phyloP scores from a whole-genome alignment of 1,284 basidiomycete genomes.

The Mycena sp. region DNA sequence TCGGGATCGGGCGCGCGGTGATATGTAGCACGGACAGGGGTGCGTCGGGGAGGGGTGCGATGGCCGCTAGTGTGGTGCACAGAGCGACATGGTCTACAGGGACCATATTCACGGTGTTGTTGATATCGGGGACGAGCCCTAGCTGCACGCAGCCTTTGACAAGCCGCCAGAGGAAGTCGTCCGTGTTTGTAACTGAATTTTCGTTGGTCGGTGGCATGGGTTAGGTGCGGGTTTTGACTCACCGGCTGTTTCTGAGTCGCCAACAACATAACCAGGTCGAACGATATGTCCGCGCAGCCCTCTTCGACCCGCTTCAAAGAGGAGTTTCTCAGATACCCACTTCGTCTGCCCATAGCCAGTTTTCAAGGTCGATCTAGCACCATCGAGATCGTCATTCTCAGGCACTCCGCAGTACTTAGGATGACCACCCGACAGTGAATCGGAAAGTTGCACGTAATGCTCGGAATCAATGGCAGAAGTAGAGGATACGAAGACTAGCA shows the following conservation, averaged over 20 bases:
- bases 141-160: constrained; percentile 98
- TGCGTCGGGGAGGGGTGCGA: constrained; percentile 59
- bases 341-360: constrained; percentile 98
- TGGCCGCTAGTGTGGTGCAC: constrained; percentile 79
- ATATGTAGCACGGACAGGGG: constrained; percentile 86
- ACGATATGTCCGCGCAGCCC: constrained; percentile 92
- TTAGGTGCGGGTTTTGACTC: constrained; percentile 39
- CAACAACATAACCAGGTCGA: constrained; percentile 96
- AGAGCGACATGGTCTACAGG: constrained; percentile 97
- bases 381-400: constrained; percentile 93
- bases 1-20: constrained; percentile 86
- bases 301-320: constrained; percentile 90
- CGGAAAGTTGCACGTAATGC: constrained; percentile 90
- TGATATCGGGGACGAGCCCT: constrained; percentile 95
- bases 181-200: constrained; percentile 91
- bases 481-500: constrained; percentile 92
- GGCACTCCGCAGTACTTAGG: constrained; percentile 73
- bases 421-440: constrained; percentile 63
- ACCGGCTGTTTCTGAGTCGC: constrained; percentile 90
- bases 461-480: constrained; percentile 94
- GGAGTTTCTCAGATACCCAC: constrained; percentile 97
- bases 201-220: constrained; percentile 26
- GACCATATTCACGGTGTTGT: constrained; percentile 98
- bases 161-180: constrained; percentile 98
- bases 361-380: constrained; percentile 79